Percentiles rank a stretch among this genome's conserved stretches.
phyloP scores from a whole-genome alignment of 352 stramenopile species.

The Globisporangium spiculum region DNA sequence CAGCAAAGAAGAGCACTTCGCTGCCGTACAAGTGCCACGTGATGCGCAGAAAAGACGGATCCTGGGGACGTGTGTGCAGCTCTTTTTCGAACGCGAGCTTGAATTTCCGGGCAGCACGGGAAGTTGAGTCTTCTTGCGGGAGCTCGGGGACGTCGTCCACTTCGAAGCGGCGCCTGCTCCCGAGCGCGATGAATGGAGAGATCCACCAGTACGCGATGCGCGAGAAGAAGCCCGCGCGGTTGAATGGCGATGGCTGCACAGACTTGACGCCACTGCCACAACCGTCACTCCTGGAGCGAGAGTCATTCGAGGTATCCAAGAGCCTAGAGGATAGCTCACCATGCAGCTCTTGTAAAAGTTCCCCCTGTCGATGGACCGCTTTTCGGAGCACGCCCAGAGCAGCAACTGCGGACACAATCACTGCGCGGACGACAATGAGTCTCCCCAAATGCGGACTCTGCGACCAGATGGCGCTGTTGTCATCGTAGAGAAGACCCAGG shows the following conservation, averaged over 20 bases:
- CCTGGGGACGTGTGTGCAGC: background rate
- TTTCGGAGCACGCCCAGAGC: conserved; percentile 17
- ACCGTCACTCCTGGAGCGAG: background rate
- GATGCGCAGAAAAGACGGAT: conserved; percentile 57
- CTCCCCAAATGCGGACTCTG: background rate
- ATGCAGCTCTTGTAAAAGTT: background rate
- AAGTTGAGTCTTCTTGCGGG: conserved; percentile 44
- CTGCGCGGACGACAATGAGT: background rate
- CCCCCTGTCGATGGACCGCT: background rate
- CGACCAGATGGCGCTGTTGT: background rate
- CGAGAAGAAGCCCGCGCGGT: conserved; percentile 50
- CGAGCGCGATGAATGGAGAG: conserved; percentile 56
- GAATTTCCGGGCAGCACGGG: conserved; percentile 40
- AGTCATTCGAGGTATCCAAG: background rate
- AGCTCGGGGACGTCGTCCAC: conserved; percentile 57
- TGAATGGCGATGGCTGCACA: conserved; percentile 35
- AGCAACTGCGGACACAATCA: background rate
- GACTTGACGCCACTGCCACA: background rate
- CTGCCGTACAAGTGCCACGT: conserved; percentile 47
- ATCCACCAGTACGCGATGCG: conserved; percentile 71
- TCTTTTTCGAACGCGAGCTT: conserved; percentile 38
- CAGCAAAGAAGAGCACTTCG: conserved; percentile 52
- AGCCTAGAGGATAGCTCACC: background rate
- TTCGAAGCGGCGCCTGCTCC: conserved; percentile 52
- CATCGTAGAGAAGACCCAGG: conserved; percentile 2